Base-by-base conservation (phyloP, 495 filamentous ascomycete genomes). In the Baudoinia panamericana region DNA sequence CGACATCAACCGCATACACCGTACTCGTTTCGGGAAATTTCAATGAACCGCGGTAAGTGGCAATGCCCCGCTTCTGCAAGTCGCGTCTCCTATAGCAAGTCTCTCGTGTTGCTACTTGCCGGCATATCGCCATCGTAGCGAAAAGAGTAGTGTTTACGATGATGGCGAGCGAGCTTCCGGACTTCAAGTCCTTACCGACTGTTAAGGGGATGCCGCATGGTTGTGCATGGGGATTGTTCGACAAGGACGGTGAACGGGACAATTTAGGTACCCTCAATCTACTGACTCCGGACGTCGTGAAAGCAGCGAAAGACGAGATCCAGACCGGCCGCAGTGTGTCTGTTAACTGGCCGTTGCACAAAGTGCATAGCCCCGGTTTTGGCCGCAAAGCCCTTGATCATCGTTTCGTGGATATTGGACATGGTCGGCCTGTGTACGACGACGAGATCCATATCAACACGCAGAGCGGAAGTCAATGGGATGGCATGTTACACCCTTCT, bases 401-500 rank as follows among this genome's bases (percentile, higher is more conserved):
- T 29, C 16, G 31, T n/a, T 46, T 75, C 19, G 46, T 59, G 15
- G 65, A 65, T 22, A 46, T n/a, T 43, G 43, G 23, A 18, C 27
- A 15, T 11, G 26, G 32, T 41, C 61, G 55, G 1, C 61, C 56
- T 46, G 40, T 43, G 4, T 31, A 36, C 24, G 31, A 43, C 17
- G 40, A 43, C 20, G 40, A 48, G 33, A 18, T 48, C n/a, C 39
- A 48, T 21, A 36, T 48, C 39, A 48, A 48, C 17, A 48, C 45
- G 2, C 45, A 48, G 18, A 35, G 30, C 23, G 59, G 48, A 25
- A 60, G 50, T 45, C 69, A 59, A 42, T 63, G 42, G 61, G 58
- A 60, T 37, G 40, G n/a, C n/a, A n/a, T n/a, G n/a, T n/a, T n/a
- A n/a, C n/a, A n/a, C 13, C 32, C 27, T 5, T 47, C 27, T n/a